Evolutionary conservation across 768 basidiomycete species (phyloP), one percentile per base, ranked within the genome.

Genomic region (Lactarius trivialis): DNA sequence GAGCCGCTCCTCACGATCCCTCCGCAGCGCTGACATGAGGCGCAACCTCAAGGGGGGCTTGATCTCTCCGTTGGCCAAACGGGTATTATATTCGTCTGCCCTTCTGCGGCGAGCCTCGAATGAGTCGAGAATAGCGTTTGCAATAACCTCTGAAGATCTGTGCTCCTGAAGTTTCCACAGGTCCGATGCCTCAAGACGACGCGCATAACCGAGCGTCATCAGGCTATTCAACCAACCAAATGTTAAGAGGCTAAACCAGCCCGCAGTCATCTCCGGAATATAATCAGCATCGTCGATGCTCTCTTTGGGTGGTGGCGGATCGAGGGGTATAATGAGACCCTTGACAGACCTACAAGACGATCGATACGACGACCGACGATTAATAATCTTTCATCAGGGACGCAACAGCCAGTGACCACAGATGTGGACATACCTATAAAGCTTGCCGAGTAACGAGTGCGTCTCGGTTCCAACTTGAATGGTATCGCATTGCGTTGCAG

Each of bases 171-270:
- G 82, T 72, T 84, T 88, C 78, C 86, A 94, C 4, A 95, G 77
- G 73, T 95, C 93, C 0, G 86, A 74, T 0, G 85, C 84, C 69
- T 93, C 88, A 2, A 96, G 79, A 1, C 92, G 89, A 8, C 93
- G 82, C 8, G 83, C 80, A 69, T 92, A 93, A 8, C 93, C 93
- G 12, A 93, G 76, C 12, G 76, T 72, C 65, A 95, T 79, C 26
- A 94, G 73, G 3, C 83, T 81, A 3, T 84, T 85, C 21, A 94
- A 78, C 92, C 93, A 94, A 49, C 73, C 72, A 66, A 93, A 95
- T 34, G 83, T 85, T 3, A 92, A 65, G 7, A 81, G 69, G 66
- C 76, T 80, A 64, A 84, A 79, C 71, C 82, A 80, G 41, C 78
- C 77, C 0, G 91, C 90, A 1, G 78, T 79, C 3, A 75, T 78